phyloP scores from a whole-genome alignment of 768 basidiomycete species.

The Tulasnella sp. region DNA sequence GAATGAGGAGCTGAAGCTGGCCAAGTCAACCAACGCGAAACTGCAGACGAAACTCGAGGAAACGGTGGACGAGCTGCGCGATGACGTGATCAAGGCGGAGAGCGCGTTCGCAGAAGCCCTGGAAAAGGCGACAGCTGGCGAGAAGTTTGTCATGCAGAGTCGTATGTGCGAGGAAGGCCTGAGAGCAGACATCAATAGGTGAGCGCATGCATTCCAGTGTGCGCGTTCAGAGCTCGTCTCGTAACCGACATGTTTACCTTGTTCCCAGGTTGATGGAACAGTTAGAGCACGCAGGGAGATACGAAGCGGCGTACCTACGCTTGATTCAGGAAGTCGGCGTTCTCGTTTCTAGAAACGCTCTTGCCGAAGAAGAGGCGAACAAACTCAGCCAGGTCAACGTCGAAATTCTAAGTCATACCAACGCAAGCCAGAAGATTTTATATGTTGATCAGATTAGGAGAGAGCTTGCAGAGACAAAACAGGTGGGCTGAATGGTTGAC shows the following conservation, averaged over 20 bases:
- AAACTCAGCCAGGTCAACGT: constrained; percentile 73
- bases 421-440: constrained; percentile 74
- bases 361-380: constrained; percentile 70
- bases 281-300: neutral
- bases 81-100: neutral
- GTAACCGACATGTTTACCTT: neutral
- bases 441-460: constrained; percentile 76
- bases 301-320: neutral
- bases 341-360: constrained; percentile 55
- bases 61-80: neutral
- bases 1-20: neutral
- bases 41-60: neutral
- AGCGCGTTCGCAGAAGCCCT: neutral
- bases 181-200: neutral
- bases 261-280: neutral
- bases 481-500: constrained; percentile 38
- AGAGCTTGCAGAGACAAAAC: constrained; percentile 71
- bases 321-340: constrained; percentile 39
- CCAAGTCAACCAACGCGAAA: too few relatives aligned
- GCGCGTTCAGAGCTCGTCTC: too few relatives aligned
- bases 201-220: too few relatives aligned
- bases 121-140: neutral
- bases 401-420: constrained; percentile 72
- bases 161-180: neutral
- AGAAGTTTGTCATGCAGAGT: neutral